These are phyloP conservation scores for Marasmius fiardii DNA, from an alignment of 1,284 basidiomycete species.

Conservation along the genomic window DNA sequence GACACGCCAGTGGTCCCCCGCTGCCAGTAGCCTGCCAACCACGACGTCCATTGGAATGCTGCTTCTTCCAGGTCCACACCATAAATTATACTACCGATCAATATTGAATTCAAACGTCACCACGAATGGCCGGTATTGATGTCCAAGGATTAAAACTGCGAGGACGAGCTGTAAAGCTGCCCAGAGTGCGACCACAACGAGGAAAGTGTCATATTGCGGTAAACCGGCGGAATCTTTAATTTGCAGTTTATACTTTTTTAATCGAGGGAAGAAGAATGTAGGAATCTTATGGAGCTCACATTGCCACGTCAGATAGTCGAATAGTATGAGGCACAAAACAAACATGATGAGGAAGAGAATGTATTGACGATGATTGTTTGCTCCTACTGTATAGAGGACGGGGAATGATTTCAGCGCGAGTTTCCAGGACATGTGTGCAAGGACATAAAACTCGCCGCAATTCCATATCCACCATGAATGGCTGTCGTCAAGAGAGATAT, in stretches of 20 bases:
- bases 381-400: conserved; percentile 80
- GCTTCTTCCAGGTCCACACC: too few relatives aligned
- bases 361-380: conserved; percentile 94
- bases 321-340: conserved; percentile 76
- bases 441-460: conserved; percentile 65
- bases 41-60: too few relatives aligned
- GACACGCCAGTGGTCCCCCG: too few relatives aligned
- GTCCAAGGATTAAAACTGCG: too few relatives aligned
- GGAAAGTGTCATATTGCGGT: conserved; percentile 74
- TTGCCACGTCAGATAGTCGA: conserved; percentile 79
- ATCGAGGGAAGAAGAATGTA: conserved; percentile 7
- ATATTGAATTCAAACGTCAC: too few relatives aligned
- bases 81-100: too few relatives aligned
- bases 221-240: too few relatives aligned
- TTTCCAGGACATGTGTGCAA: too few relatives aligned
- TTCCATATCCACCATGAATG: conserved; percentile 99
- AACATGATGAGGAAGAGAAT: conserved; percentile 85
- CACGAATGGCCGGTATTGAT: too few relatives aligned
- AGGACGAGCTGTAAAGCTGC: conserved; percentile 89
- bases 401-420: too few relatives aligned
- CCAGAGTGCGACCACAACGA: conserved; percentile 82
- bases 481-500: conserved; percentile 35
- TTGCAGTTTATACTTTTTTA: too few relatives aligned
- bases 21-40: too few relatives aligned
- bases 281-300: conserved; percentile 49